These are phyloP conservation scores for Parasitella parasitica DNA, from an alignment of 371 early-diverging fungal genomes.

Conservation along the genomic window DNA sequence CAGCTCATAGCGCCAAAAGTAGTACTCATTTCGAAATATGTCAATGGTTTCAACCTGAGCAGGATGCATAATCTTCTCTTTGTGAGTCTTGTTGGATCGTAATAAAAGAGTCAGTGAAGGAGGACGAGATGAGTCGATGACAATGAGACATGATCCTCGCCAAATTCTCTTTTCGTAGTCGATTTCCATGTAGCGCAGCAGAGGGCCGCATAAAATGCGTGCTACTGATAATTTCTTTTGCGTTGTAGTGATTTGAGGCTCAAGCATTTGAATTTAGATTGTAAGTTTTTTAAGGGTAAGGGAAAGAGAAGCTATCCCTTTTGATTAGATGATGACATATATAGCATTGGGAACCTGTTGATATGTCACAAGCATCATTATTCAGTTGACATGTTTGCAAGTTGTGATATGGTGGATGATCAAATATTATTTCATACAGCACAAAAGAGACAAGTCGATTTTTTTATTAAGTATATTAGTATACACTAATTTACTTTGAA, in stretches of 20 bases:
- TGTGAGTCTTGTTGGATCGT: background rate
- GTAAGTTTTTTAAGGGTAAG: background rate
- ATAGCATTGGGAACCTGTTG: background rate
- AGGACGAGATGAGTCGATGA: conserved; percentile 21
- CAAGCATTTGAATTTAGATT: background rate
- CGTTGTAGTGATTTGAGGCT: background rate
- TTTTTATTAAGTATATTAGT: background rate
- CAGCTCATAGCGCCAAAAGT: conserved; percentile 40
- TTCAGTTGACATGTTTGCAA: background rate
- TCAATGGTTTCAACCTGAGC: conserved; percentile 25
- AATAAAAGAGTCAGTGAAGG: conserved; percentile 17
- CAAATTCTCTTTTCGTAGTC: conserved; percentile 26
- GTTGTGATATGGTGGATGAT: background rate
- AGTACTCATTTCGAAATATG: conserved; percentile 27
- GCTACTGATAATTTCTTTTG: background rate
- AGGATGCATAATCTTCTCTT: background rate
- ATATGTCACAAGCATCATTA: background rate
- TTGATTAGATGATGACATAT: no score
- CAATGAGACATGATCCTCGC: conserved; percentile 38
- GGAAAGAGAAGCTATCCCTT: background rate
- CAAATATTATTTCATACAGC: background rate
- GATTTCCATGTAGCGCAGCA: conserved; percentile 33
- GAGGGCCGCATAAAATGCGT: conserved; percentile 33
- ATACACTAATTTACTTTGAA: conserved; percentile 11
- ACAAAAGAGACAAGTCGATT: background rate